Evolutionary conservation across 176 grass and related monocot species (phyloP).

Genomic region (Juncus effusus): DNA sequence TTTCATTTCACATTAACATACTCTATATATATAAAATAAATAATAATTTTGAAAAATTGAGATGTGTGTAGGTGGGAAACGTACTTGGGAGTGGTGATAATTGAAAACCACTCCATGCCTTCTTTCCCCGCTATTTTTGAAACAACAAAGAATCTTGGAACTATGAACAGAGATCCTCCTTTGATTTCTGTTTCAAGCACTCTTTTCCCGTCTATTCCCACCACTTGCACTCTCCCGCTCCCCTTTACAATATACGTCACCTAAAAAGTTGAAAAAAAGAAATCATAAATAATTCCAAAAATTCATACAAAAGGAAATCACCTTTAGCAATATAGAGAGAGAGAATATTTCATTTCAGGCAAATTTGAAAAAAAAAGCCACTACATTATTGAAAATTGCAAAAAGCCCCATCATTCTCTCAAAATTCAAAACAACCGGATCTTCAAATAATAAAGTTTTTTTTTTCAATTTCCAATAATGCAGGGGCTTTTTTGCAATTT

Average conservation of each 20-base stretch:
- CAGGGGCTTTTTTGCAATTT: too few relatives aligned
- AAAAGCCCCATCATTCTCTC: not conserved
- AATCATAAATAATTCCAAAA: too few relatives aligned
- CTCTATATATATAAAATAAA: not conserved
- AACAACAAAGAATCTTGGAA: conserved; percentile 76
- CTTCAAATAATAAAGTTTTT: not conserved
- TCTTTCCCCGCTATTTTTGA: conserved; percentile 78
- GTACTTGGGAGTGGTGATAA: conserved; percentile 87
- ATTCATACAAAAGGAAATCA: too few relatives aligned
- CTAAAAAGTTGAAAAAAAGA: conserved; percentile 1
- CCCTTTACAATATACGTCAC: conserved; percentile 78
- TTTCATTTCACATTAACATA: not conserved
- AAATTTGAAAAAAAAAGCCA: not conserved
- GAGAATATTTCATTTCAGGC: too few relatives aligned
- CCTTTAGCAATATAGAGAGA: not conserved
- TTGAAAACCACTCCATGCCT: conserved; percentile 92
- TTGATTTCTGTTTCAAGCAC: conserved; percentile 48
- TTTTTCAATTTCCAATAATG: too few relatives aligned
- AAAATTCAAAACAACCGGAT: not conserved
- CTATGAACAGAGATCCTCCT: conserved; percentile 68
- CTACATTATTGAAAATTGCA: not conserved
- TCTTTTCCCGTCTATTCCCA: conserved; percentile 61
- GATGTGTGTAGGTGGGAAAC: not conserved
- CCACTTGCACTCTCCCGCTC: conserved; percentile 69
- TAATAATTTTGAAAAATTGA: not conserved